These are phyloP conservation scores for Colletotrichum sp. DNA, from an alignment of 2,329 filamentous ascomycete genomes.

Conservation along the genomic window DNA sequence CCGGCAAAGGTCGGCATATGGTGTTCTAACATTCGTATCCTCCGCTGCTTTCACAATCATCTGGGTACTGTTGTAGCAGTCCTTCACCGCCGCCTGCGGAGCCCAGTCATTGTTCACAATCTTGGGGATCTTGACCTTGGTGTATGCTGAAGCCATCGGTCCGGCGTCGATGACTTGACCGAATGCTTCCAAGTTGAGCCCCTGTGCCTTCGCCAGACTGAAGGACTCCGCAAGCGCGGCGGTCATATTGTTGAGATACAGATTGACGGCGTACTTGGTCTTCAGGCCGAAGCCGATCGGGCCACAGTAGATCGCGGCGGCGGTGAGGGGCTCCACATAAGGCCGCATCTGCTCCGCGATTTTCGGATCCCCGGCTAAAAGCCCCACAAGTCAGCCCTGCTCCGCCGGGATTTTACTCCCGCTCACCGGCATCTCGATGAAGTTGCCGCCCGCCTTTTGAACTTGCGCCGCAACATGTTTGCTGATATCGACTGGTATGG, in stretches of 20 bases:
- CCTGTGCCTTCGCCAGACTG: slow-evolving; percentile 33
- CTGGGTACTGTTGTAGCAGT: slow-evolving; percentile 33
- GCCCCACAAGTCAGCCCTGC: slow-evolving; percentile 34
- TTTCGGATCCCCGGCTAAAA: slow-evolving; percentile 32
- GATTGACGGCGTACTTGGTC: slow-evolving; percentile 36
- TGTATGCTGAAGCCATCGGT: slow-evolving; percentile 33
- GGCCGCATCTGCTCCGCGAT: slow-evolving; percentile 27
- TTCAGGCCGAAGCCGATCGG: slow-evolving; percentile 32
- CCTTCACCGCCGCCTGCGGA: slow-evolving; percentile 30
- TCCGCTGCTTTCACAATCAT: slow-evolving; percentile 28
- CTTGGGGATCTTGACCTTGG: slow-evolving; percentile 31
- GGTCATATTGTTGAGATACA: slow-evolving; percentile 30
- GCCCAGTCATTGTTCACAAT: slow-evolving; percentile 31
- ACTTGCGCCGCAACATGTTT: slow-evolving; percentile 25
- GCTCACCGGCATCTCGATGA: slow-evolving; percentile 38
- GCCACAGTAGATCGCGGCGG: slow-evolving; percentile 35
- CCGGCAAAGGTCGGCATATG: slow-evolving; percentile 25
- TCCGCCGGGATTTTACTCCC: slow-evolving; percentile 36
- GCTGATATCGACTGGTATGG: slow-evolving; percentile 29
- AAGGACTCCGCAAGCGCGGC: slow-evolving; percentile 35
- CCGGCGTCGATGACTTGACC: slow-evolving; percentile 31
- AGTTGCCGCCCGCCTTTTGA: slow-evolving; percentile 27
- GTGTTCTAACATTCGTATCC: slow-evolving; percentile 20
- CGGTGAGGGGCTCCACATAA: slow-evolving; percentile 20
- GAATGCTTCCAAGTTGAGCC: slow-evolving; percentile 32